Evolutionary conservation across 768 basidiomycete species (phyloP).

Genomic region (Wakefieldia striispora): DNA sequence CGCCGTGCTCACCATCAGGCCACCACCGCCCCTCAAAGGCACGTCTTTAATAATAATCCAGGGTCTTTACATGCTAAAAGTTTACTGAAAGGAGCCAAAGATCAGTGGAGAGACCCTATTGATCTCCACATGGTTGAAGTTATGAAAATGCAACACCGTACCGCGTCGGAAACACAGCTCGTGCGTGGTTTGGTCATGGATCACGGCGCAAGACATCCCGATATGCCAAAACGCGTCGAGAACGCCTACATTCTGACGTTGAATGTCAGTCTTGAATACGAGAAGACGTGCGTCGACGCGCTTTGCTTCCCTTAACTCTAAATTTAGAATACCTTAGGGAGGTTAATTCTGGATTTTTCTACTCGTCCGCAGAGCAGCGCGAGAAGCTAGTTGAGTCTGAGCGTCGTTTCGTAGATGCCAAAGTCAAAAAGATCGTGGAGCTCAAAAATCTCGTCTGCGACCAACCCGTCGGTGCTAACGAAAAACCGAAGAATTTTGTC

Average conservation of each 20-base stretch:
- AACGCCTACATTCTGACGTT: conserved; percentile 94
- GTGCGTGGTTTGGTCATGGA: conserved; percentile 95
- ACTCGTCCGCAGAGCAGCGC: conserved; percentile 95
- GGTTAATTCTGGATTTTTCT: conserved; percentile 99
- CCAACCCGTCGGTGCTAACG: conserved; percentile 78
- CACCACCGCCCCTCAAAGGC: conserved; percentile 63
- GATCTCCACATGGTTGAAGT: conserved; percentile 99
- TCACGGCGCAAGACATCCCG: conserved; percentile 96
- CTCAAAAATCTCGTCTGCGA: conserved; percentile 97
- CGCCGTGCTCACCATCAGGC: conserved; percentile 86
- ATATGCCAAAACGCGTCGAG: conserved; percentile 98
- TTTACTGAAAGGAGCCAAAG: conserved; percentile 48
- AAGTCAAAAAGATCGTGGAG: conserved; percentile 93
- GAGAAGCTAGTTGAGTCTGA: conserved; percentile 99
- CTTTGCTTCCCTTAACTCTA: conserved; percentile 17
- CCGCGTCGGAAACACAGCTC: conserved; percentile 94
- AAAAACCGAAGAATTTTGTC: conserved; percentile 86
- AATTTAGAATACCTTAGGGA: conserved; percentile 55
- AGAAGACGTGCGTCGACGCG: conserved; percentile 85
- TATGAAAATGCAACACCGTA: conserved; percentile 99
- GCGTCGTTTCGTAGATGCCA: conserved; percentile 88
- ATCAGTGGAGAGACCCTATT: conserved; percentile 83
- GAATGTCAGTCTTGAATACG: conserved; percentile 98
- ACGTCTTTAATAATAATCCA: conserved; percentile 22
- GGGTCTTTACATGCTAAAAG: conserved; percentile 28